Percentiles rank a stretch among this genome's conserved stretches.
These are phyloP conservation scores for Pichia kudriavzevii DNA, from an alignment of 1,139 yeast species.

Conservation along the genomic window DNA sequence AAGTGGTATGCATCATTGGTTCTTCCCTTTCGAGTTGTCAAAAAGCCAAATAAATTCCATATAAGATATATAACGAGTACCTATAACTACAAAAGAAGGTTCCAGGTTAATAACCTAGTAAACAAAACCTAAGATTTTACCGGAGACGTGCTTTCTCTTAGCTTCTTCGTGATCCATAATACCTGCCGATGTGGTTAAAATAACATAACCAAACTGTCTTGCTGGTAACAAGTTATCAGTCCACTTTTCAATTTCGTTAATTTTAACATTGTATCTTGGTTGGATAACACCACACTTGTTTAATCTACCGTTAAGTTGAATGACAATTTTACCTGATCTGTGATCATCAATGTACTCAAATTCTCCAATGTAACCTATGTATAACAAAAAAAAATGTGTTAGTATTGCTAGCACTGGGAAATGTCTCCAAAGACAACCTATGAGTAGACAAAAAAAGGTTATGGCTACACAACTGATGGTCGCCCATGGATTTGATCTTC, in stretches of 20 bases:
- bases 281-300: conserved; percentile 98
- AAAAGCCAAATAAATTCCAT: no score
- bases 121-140: conserved; percentile 94
- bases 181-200: conserved; percentile 98
- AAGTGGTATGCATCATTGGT: no score
- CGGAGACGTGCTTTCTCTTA: conserved; percentile 99
- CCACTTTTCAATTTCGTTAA: conserved; percentile 94
- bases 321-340: conserved; percentile 97
- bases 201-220: conserved; percentile 96
- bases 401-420: conserved; percentile 6
- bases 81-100: neutral
- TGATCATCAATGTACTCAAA: conserved; percentile 98
- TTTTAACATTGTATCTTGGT: conserved; percentile 95
- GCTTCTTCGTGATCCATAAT: conserved; percentile 99
- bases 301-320: conserved; percentile 94
- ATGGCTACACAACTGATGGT: conserved; percentile 21
- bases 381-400: conserved; percentile 17
- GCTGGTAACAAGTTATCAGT: conserved; percentile 96
- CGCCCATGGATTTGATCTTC: conserved; percentile 44
- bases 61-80: no score
- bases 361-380: conserved; percentile 93
- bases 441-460: conserved; percentile 33
- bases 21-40: no score
- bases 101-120: conserved; percentile 42
- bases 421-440: conserved; percentile 70